Conservation (phyloP, 805 yeast genomes). For the Nakazawaea anatomiae region DNA sequence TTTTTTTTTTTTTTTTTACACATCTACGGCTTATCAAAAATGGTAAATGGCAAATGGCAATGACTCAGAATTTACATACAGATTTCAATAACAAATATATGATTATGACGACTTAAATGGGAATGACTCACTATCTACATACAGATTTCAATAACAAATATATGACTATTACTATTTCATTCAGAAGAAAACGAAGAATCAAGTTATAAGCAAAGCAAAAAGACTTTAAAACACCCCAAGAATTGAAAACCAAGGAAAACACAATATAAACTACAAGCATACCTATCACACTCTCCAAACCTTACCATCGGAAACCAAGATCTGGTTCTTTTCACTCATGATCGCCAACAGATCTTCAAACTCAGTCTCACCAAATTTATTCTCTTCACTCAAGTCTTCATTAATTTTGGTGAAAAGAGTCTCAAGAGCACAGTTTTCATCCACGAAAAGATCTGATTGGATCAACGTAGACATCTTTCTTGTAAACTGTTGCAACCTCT, state of each 20-base stretch:
- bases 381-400: constrained; percentile 33
- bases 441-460: constrained; percentile 36
- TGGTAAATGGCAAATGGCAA: no score
- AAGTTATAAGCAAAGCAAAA: not conserved
- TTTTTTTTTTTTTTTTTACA: no score
- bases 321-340: constrained; percentile 38
- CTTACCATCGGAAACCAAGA: constrained; percentile 42
- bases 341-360: constrained; percentile 35
- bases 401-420: constrained; percentile 15
- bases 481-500: constrained; percentile 41
- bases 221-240: not conserved
- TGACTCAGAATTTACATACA: no score
- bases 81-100: no score
- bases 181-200: not conserved
- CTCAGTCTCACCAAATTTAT: constrained; percentile 37
- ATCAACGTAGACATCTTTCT: constrained; percentile 41
- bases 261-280: not conserved
- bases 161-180: not conserved
- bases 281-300: constrained; percentile 35
- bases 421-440: constrained; percentile 28
- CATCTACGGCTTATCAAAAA: no score
- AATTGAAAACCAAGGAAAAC: not conserved
- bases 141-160: no score
- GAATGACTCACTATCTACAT: no score
- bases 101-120: no score